These are phyloP conservation scores for Russula compacta DNA, from an alignment of 768 basidiomycete genomes.

Conservation along the genomic window DNA sequence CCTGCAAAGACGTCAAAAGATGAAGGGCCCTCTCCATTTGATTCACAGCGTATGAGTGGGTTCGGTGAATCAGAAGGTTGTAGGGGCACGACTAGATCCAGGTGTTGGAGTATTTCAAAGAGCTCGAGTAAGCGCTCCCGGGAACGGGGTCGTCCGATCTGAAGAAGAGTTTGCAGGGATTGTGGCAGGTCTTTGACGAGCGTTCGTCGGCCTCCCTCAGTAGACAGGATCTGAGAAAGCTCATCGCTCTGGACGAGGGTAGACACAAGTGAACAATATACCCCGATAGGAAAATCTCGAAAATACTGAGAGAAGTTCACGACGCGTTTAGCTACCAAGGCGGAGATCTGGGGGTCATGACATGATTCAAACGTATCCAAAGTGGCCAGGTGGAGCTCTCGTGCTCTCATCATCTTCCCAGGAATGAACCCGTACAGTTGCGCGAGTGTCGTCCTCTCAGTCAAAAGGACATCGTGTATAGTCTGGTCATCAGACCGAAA, in stretches of 20 bases:
- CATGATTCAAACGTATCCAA: conserved; percentile 39
- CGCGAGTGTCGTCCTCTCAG: conserved; percentile 59
- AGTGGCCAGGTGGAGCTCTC: conserved; percentile 51
- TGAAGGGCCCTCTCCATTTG: conserved; percentile 35
- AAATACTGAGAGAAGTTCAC: conserved; percentile 52
- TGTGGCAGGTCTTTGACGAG: conserved; percentile 46
- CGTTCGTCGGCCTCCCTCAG: conserved; percentile 39
- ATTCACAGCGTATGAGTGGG: conserved; percentile 40
- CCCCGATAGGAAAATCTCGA: conserved; percentile 53
- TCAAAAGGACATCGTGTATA: conserved; percentile 53
- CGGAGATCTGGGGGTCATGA: conserved; percentile 34
- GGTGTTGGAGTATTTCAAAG: conserved; percentile 45
- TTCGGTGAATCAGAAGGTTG: conserved; percentile 32
- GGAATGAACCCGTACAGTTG: conserved; percentile 69
- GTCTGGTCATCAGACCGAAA: conserved; percentile 44
- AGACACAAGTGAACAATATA: conserved; percentile 57
- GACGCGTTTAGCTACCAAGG: conserved; percentile 47
- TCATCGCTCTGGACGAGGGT: conserved; percentile 48
- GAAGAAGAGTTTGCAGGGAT: conserved; percentile 41
- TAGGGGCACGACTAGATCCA: conserved; percentile 56
- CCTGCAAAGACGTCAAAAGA: conserved; percentile 38
- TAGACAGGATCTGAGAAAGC: conserved; percentile 42
- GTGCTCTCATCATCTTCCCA: conserved; percentile 56
- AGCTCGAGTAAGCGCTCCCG: conserved; percentile 53
- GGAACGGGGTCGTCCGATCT: conserved; percentile 50